These are phyloP conservation scores for Taphrina wiesneri DNA, from an alignment of 1,139 yeast species.

Conservation along the genomic window DNA sequence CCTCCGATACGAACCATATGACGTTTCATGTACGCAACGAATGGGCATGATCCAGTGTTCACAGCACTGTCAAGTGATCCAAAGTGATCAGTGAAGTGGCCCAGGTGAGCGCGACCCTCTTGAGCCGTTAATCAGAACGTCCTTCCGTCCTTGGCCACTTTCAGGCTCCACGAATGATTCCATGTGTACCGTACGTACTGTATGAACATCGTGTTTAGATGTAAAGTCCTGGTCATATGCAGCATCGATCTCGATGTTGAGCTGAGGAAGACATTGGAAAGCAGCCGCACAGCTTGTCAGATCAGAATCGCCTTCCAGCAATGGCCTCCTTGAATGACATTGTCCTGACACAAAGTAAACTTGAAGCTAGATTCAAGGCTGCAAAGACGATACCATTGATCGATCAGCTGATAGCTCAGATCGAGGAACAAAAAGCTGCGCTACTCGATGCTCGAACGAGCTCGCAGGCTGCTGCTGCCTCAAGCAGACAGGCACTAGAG, in stretches of 20 bases:
- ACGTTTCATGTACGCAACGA: background rate
- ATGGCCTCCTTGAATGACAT: slow-evolving; percentile 19
- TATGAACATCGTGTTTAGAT: too few species aligned
- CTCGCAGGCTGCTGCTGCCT: background rate
- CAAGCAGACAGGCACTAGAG: background rate
- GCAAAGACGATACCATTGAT: slow-evolving; percentile 1
- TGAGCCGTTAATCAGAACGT: background rate
- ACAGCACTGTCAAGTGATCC: background rate
- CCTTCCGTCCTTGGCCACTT: background rate
- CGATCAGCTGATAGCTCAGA: slow-evolving; percentile 3
- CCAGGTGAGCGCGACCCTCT: background rate
- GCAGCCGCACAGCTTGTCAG: too few species aligned
- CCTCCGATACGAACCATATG: background rate
- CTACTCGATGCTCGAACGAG: background rate
- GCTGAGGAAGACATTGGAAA: too few species aligned
- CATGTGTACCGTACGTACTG: background rate
- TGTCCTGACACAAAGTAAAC: slow-evolving; percentile 12
- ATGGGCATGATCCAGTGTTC: background rate
- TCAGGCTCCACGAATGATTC: background rate
- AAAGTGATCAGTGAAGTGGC: too few species aligned
- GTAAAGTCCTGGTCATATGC: too few species aligned
- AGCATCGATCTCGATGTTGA: too few species aligned
- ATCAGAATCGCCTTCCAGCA: background rate
- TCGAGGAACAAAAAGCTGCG: background rate
- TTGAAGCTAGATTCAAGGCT: slow-evolving; percentile 4